Evolutionary conservation across 2,329 filamentous ascomycete genomes (phyloP), one percentile per base, ranked within the genome.

Genomic region (Colletotrichum costaricense): DNA sequence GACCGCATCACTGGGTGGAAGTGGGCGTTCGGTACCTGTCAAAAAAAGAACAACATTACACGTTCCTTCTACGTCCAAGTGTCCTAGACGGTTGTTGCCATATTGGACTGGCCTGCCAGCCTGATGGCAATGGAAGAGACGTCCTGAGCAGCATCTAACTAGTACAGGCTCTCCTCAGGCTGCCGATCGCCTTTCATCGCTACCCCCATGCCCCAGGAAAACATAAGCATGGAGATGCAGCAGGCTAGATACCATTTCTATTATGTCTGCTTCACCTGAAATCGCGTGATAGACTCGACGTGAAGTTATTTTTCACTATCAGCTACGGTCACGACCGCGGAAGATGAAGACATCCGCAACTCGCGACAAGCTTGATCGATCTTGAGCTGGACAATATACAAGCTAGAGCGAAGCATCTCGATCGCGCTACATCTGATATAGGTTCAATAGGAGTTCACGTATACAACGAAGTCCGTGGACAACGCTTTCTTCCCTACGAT

Each of bases 1-100:
- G 67, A 86, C 83, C 81, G 82, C 72, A 66, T 74, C 67, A 67
- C 49, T 56, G 68, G 57, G 56, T 67, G 68, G 55, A 66, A 49
- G 68, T 67, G 68, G 72, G 72, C 72, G 68, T 74, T 74, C 63
- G 68, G 63, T 73, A 62, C 26, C 49, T 70, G 60, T 42, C 67
- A 65, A 70, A 11, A 26, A 60, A 59, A 73, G 64, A 54, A 59
- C 49, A 42, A 62, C 67, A 60, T 56, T 12, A 46, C 49, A 59
- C 56, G 35, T 67, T 54, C 28, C 24, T 56, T 24, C 26, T 60
- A 24, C 16, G 16, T 28, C 9, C 42, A 49, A 49, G 16, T 22
- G n/a, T 11, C 19, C 7, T n/a, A 22, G 42, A 49, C 3, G 16
- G 42, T 7, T 49, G 42, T 49, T 49, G 19, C 19, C 19, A 49